A percentile compares a stretch with the other conserved stretches of the same genome.
Conservation (phyloP, 495 filamentous ascomycete genomes). For the Hyaloscypha hepaticicola region DNA sequence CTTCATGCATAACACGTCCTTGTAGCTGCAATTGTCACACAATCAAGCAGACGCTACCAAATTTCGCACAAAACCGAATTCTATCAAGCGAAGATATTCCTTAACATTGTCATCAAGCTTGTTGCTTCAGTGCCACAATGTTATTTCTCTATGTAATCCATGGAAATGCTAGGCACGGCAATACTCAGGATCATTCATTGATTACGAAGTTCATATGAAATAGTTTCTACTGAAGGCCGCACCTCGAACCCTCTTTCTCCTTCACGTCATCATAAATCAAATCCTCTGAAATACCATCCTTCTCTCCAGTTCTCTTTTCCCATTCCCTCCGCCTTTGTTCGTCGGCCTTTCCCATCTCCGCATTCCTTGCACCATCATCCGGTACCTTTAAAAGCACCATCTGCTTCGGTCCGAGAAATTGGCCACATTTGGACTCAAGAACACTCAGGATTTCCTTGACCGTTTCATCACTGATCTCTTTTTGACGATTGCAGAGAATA, state of each 20-base stretch:
- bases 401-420: background rate
- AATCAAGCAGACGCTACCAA: no score
- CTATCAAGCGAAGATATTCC: no score
- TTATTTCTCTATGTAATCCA: no score
- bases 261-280: slow-evolving; percentile 8
- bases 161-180: no score
- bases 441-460: background rate
- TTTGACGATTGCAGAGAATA: background rate
- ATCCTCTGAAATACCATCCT: background rate
- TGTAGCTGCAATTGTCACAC: no score
- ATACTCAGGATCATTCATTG: no score
- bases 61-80: no score
- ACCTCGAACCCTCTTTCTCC: background rate
- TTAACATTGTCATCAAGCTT: no score
- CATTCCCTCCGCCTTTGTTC: background rate
- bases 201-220: no score
- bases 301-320: slow-evolving; percentile 1
- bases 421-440: background rate
- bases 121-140: no score
- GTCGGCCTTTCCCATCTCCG: background rate
- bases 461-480: background rate
- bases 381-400: background rate
- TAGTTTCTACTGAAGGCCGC: background rate
- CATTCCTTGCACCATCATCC: slow-evolving; percentile 2
- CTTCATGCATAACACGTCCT: no score